Base-by-base conservation (phyloP, 2,329 filamentous ascomycete genomes). In the Fusarium tjaetaba region DNA sequence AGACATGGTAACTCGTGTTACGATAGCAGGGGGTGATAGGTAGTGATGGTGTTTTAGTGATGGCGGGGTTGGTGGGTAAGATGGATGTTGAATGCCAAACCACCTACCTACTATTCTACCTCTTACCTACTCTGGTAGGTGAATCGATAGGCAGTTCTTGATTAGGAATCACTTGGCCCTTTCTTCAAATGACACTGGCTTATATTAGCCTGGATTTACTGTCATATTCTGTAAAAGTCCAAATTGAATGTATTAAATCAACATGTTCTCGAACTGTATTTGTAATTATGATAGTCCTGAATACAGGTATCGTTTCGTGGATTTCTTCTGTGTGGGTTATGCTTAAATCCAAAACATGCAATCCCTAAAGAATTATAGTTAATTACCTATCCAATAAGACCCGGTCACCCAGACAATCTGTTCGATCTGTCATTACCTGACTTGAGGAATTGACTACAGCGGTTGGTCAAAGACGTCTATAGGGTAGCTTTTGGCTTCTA, bases 21-120 rank as follows among this genome's bases (percentile, higher is more conserved):
- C 24, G 30, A 55, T 28, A 30, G 11, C 51, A 55, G 20, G 49
- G 28, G 58, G 16, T 60, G 56, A 55, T 42, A 20, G 36, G 68
- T 60, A 16, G 59, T 68, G 61, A 14, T 65, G 45, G 38, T 67
- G 61, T 45, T 64, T 68, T 51, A 53, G 34, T 65, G 43, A 60
- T 72, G 63, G 66, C 60, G 73, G 75, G 71, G 75, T 68, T 62
- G 43, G 22, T 26, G 39, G 52, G 55, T 52, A 59, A 62, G 52
- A 53, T 52, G 24, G 46, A 53, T 52, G 18, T 36, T 39, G 28
- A 28, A 60, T 16, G 58, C 30, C n/a, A 51, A 34, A 51, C n/a
- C n/a, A 34, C n/a, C 11, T 36, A 26, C n/a, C n/a, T 24, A 32
- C 26, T 28, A 36, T 36, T 18, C 36, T 38, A 49, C 28, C 46